Evolutionary conservation across 306 rosid species (phyloP).

Genomic region (Sechiopsis laciniata): DNA sequence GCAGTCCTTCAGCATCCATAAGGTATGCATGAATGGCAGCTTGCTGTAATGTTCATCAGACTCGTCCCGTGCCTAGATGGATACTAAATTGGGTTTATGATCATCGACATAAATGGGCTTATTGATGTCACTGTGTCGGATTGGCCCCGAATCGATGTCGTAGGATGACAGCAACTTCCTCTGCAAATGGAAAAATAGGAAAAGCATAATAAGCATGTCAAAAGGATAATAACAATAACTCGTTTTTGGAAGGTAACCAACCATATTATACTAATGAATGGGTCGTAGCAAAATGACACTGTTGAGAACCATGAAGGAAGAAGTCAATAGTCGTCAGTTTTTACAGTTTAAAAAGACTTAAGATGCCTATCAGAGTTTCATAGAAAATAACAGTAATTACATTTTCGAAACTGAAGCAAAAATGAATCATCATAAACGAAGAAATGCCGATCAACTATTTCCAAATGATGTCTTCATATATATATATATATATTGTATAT

Average conservation of each 20-base stretch:
- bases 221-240: no score
- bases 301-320: background rate
- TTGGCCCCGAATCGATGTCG: slow-evolving; percentile 41
- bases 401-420: background rate
- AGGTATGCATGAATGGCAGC: background rate
- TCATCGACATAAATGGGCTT: slow-evolving; percentile 23
- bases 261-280: background rate
- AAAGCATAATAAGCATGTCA: background rate
- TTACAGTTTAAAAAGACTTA: background rate
- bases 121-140: slow-evolving; percentile 28
- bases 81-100: slow-evolving; percentile 16
- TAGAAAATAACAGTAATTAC: background rate
- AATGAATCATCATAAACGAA: background rate
- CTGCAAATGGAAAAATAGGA: slow-evolving; percentile 30
- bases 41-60: background rate
- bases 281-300: background rate
- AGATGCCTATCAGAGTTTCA: background rate
- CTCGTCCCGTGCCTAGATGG: background rate
- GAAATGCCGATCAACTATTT: background rate
- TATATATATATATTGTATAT: no score
- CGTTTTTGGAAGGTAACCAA: background rate
- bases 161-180: slow-evolving; percentile 63
- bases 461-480: background rate
- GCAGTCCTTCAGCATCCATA: background rate
- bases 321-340: background rate